Conservation (phyloP, 1,139 yeast species). For the Debaryomyces fabryi region DNA sequence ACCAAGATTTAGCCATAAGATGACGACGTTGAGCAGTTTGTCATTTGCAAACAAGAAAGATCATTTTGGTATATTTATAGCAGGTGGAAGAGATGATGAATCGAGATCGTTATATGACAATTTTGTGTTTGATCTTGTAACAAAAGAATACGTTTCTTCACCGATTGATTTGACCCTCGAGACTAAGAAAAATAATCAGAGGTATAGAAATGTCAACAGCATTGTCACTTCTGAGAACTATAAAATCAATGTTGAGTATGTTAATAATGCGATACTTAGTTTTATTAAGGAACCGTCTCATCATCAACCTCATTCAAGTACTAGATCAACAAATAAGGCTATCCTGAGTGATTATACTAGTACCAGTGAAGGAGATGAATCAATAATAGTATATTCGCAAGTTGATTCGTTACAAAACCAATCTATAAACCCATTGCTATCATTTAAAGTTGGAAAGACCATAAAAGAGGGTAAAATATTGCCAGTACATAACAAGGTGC, state of each 20-base stretch:
- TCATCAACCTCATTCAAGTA: background rate
- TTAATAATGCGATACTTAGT: constrained; percentile 36
- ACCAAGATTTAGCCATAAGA: constrained; percentile 56
- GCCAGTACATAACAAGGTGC: constrained; percentile 25
- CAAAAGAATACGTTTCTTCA: constrained; percentile 43
- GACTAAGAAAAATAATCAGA: constrained; percentile 12
- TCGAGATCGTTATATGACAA: constrained; percentile 46
- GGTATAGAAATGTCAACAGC: constrained; percentile 16
- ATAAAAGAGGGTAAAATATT: constrained; percentile 37
- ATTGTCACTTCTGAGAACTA: constrained; percentile 24
- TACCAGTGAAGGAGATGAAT: constrained; percentile 24
- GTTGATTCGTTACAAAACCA: constrained; percentile 22
- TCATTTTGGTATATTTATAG: constrained; percentile 58
- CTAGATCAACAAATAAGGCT: constrained; percentile 3
- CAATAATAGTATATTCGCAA: constrained; percentile 43
- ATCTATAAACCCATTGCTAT: constrained; percentile 36
- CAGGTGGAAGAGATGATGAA: constrained; percentile 59
- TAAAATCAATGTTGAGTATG: constrained; percentile 34
- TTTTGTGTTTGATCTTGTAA: constrained; percentile 56
- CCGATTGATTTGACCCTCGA: constrained; percentile 30
- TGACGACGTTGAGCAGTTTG: constrained; percentile 47
- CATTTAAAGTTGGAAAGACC: constrained; percentile 38
- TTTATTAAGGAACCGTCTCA: constrained; percentile 34
- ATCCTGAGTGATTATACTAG: background rate
- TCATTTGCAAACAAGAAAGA: constrained; percentile 44